Conservation (phyloP, 495 filamentous ascomycete species). For the Xylaria longipes region DNA sequence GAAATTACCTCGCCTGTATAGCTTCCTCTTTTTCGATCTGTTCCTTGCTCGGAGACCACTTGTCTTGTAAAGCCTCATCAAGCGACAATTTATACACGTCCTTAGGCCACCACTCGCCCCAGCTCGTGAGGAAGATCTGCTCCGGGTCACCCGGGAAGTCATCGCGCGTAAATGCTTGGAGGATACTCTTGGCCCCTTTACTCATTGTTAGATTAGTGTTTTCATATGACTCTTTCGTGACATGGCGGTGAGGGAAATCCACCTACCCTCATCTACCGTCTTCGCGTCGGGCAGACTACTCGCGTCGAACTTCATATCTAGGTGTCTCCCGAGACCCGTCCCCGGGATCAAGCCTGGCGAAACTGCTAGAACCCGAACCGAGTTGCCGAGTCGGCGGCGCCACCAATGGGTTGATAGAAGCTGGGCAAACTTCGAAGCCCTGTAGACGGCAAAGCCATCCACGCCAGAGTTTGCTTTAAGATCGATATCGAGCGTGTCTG, state of each 20-base stretch:
- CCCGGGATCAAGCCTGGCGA: neutral
- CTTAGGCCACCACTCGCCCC: slow-evolving; percentile 5
- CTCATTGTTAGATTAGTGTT: neutral
- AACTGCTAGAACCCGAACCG: neutral
- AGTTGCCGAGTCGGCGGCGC: neutral
- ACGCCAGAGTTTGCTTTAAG: neutral
- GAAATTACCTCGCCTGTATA: neutral
- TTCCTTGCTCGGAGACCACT: slow-evolving; percentile 2
- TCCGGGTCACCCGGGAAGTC: neutral
- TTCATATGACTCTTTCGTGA: neutral
- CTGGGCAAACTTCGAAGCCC: neutral
- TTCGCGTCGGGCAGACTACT: neutral
- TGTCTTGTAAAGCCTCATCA: neutral
- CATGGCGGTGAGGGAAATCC: neutral
- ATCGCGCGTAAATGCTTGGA: neutral
- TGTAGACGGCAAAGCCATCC: neutral
- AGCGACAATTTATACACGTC: neutral
- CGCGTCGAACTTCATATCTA: neutral
- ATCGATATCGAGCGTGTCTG: neutral
- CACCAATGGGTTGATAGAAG: slow-evolving; percentile 2
- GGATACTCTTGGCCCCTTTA: neutral
- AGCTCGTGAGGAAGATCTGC: neutral
- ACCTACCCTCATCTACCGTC: neutral
- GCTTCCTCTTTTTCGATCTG: neutral
- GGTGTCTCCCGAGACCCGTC: neutral